A percentile compares a stretch with the other conserved stretches of the same genome.
Conservation (phyloP, 805 yeast genomes). For the Candida oleophila region DNA sequence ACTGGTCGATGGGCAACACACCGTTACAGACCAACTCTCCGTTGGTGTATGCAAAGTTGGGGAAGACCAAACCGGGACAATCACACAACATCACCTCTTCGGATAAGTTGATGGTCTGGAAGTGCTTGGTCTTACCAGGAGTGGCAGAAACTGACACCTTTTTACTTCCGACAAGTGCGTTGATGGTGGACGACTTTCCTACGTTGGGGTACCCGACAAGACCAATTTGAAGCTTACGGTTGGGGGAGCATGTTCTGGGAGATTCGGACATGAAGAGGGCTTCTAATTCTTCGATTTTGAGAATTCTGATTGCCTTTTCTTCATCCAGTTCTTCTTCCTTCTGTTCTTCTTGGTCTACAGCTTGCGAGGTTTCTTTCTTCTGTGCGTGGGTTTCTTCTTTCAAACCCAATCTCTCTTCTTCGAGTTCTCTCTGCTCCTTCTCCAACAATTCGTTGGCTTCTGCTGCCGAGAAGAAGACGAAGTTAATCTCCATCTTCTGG, state of each 20-base stretch:
- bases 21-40: slow-evolving; percentile 98
- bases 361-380: slow-evolving; percentile 19
- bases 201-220: slow-evolving; percentile 95
- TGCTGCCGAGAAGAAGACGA: slow-evolving; percentile 90
- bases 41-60: slow-evolving; percentile 93
- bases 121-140: slow-evolving; percentile 98
- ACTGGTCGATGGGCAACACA: slow-evolving; percentile 96
- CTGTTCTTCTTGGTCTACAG: slow-evolving; percentile 20
- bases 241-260: slow-evolving; percentile 67
- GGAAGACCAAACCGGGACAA: slow-evolving; percentile 99
- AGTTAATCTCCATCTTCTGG: slow-evolving; percentile 62
- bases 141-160: slow-evolving; percentile 98
- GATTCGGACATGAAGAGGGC: slow-evolving; percentile 72
- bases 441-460: slow-evolving; percentile 76
- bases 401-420: slow-evolving; percentile 17
- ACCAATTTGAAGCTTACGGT: slow-evolving; percentile 77
- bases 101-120: slow-evolving; percentile 89
- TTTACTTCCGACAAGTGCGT: slow-evolving; percentile 93
- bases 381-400: slow-evolving; percentile 12
- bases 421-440: slow-evolving; percentile 50
- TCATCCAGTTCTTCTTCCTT: slow-evolving; percentile 7
- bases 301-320: slow-evolving; percentile 54
- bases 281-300: slow-evolving; percentile 84
- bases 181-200: slow-evolving; percentile 96
- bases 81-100: slow-evolving; percentile 87